Base-by-base conservation (phyloP, 2,329 filamentous ascomycete genomes). In the Rutstroemia sydowiana region DNA sequence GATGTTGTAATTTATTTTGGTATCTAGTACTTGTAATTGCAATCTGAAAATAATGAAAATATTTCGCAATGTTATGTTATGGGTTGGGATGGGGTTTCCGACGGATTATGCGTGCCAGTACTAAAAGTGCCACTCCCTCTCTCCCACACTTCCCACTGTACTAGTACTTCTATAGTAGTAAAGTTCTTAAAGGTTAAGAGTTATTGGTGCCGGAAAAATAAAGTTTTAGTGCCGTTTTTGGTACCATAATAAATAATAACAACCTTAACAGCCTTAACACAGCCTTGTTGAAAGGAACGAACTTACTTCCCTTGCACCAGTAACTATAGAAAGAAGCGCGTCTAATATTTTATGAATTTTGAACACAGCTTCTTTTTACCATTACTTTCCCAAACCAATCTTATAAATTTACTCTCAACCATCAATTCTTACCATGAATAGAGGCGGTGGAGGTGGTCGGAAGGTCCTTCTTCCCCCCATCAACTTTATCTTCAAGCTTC, bases 401-500 rank as follows among this genome's bases (percentile, higher is more conserved):
- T n/a, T n/a, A n/a, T n/a, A n/a, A 28, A 13, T 14, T 26, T 23
- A 14, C 21, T 11, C 20, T 14, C 11, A 42, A 42, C 21, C 9
- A 11, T n/a, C 10, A 34, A 34, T 23, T 42, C 21, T 50, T 41
- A 61, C 48, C 11, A 68, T 68, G 66, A 64, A 67, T 52, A 60
- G 66, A 58, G 65, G 66, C 41, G 65, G 65, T 55, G 65, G 65
- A 44, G 64, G 64, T 57, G 78, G 75, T 61, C 73, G 77, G 66
- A 84, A 84, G 73, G 85, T 87, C 59, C 76, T 88, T 58, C 77
- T 88, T 60, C 84, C 84, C 54, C 85, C 85, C 1, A 88, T 88
- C 74, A 91, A 93, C 72, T 90, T 90, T 71, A 92, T 93, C 69
- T 93, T 93, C 81, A 95, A 93, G 76, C 85, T 96, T 36, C 80